Percentiles rank a stretch among this genome's conserved stretches.
phyloP scores from a whole-genome alignment of 371 early-diverging fungal species.

The Mucor plumbeus region DNA sequence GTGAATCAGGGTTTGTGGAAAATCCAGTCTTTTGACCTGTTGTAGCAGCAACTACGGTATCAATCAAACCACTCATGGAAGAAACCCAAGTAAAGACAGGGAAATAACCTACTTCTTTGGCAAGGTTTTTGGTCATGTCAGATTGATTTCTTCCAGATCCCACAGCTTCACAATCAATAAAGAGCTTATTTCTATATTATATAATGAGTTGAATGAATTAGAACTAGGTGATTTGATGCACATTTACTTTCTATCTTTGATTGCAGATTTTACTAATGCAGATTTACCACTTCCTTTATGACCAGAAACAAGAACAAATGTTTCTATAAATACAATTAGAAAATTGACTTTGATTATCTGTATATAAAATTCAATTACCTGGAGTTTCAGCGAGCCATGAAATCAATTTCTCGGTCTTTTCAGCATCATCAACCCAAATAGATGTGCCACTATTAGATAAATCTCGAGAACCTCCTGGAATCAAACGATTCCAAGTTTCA shows the following conservation, averaged over 20 bases:
- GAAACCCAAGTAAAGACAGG: slow-evolving; percentile 84
- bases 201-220: too few relatives aligned
- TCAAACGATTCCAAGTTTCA: slow-evolving; percentile 62
- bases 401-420: slow-evolving; percentile 62
- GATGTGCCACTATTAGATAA: slow-evolving; percentile 16
- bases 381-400: slow-evolving; percentile 73
- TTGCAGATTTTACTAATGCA: slow-evolving; percentile 58
- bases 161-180: slow-evolving; percentile 81
- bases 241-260: slow-evolving; percentile 53
- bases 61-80: slow-evolving; percentile 72
- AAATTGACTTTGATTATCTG: neutral
- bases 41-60: slow-evolving; percentile 80
- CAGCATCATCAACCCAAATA: slow-evolving; percentile 68
- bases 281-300: slow-evolving; percentile 70
- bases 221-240: too few relatives aligned
- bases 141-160: slow-evolving; percentile 74
- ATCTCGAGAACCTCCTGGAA: slow-evolving; percentile 5
- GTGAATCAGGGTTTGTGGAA: slow-evolving; percentile 63
- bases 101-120: slow-evolving; percentile 79
- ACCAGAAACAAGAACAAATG: slow-evolving; percentile 64
- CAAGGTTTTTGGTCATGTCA: slow-evolving; percentile 69
- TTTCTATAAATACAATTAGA: slow-evolving; percentile 39
- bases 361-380: slow-evolving; percentile 37
- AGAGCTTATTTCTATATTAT: slow-evolving; percentile 62
- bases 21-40: slow-evolving; percentile 87